phyloP scores from a whole-genome alignment of 495 filamentous ascomycete genomes.

The Xylaria venustula region DNA sequence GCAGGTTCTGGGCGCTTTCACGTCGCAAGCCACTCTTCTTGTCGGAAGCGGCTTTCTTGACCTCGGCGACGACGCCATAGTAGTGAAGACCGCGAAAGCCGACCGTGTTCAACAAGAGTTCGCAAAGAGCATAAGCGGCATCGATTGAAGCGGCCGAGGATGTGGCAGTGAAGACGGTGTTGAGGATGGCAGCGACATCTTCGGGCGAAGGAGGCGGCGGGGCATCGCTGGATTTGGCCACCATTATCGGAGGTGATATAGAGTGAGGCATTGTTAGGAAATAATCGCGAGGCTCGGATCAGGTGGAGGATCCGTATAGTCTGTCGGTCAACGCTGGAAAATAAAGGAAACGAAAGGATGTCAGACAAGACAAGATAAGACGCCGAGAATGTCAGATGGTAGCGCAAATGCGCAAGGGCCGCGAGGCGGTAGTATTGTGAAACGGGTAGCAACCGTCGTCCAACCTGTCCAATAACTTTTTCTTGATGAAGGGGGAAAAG shows the following conservation, averaged over 20 bases:
- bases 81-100: constrained; percentile 69
- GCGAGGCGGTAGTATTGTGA: constrained; percentile 1
- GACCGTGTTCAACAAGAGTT: constrained; percentile 73
- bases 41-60: constrained; percentile 85
- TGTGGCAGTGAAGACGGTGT: constrained; percentile 74
- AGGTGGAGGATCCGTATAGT: neutral
- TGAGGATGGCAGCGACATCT: constrained; percentile 70
- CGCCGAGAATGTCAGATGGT: neutral
- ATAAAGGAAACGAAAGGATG: neutral
- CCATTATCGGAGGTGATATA: constrained; percentile 41
- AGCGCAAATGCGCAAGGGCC: constrained; percentile 6
- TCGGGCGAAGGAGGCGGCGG: constrained; percentile 62
- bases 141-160: constrained; percentile 86
- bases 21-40: constrained; percentile 88
- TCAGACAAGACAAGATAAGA: neutral
- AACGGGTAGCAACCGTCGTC: neutral
- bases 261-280: constrained; percentile 31
- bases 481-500: constrained; percentile 6
- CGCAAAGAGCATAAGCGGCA: constrained; percentile 77
- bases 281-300: neutral
- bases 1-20: constrained; percentile 91
- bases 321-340: neutral
- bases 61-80: constrained; percentile 69
- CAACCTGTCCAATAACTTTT: neutral
- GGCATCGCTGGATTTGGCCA: constrained; percentile 32